phyloP scores from a whole-genome alignment of 768 basidiomycete genomes.

The Cystofilobasidium capitatum region DNA sequence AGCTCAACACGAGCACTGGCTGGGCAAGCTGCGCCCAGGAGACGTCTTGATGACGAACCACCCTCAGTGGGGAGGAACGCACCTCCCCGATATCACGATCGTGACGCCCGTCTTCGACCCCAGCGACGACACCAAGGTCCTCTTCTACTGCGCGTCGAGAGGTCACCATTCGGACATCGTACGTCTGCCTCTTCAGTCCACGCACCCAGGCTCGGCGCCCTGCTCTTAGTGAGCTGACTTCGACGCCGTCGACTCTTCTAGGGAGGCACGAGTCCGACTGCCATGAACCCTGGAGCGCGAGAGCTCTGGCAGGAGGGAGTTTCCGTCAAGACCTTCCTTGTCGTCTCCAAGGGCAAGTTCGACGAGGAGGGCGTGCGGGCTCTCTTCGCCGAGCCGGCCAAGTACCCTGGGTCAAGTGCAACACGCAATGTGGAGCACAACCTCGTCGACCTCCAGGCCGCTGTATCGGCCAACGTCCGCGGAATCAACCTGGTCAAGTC shows the following conservation, averaged over 20 bases:
- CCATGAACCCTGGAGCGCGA: conserved; percentile 31
- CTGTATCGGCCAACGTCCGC: conserved; percentile 27
- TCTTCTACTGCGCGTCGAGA: conserved; percentile 25
- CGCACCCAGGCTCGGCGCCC: too few species aligned
- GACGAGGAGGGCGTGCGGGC: conserved; percentile 30
- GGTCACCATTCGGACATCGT: conserved; percentile 26
- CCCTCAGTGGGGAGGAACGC: conserved; percentile 27
- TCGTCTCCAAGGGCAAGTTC: conserved; percentile 32
- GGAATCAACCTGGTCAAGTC: conserved; percentile 30
- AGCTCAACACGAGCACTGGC: conserved; percentile 27
- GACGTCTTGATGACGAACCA: conserved; percentile 31
- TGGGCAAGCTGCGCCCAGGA: conserved; percentile 22
- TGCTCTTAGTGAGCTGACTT: conserved; percentile 29
- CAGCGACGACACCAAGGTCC: conserved; percentile 26
- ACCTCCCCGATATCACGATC: conserved; percentile 32
- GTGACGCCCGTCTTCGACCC: conserved; percentile 29
- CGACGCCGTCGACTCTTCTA: too few species aligned
- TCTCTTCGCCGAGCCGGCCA: conserved; percentile 30
- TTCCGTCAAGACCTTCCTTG: conserved; percentile 28
- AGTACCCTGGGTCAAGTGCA: conserved; percentile 32
- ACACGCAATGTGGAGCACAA: conserved; percentile 34
- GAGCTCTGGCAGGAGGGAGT: conserved; percentile 32
- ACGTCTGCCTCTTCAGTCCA: too few species aligned
- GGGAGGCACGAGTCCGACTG: conserved; percentile 23
- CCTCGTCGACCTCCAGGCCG: conserved; percentile 32